A percentile compares a stretch with the other conserved stretches of the same genome.
Evolutionary conservation across 352 stramenopile species (phyloP).

Genomic region (Phytophthora pinifolia): DNA sequence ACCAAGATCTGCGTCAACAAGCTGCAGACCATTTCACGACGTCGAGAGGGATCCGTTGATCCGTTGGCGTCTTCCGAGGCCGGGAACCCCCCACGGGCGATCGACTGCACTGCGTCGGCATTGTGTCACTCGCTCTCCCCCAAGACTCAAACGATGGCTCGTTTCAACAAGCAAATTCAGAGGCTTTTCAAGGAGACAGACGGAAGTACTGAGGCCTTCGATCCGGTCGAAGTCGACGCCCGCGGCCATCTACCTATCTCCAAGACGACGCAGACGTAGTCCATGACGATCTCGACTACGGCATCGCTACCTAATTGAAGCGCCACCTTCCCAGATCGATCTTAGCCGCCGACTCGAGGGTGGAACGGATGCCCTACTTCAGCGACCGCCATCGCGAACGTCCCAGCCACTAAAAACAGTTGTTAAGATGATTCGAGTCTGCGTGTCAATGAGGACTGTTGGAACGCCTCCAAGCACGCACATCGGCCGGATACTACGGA

Average conservation of each 20-base stretch:
- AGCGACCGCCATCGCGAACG: conserved; percentile 24
- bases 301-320: conserved; percentile 19
- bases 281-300: conserved; percentile 24
- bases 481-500: conserved; percentile 43
- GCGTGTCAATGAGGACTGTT: conserved; percentile 52
- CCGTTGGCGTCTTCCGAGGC: conserved; percentile 4
- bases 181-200: conserved; percentile 4
- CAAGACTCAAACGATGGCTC: conserved; percentile 18
- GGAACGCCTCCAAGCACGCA: conserved; percentile 41
- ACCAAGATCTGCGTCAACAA: conserved; percentile 54
- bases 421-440: too few relatives aligned
- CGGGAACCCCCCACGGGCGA: neutral
- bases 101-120: conserved; percentile 8
- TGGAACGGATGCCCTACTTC: conserved; percentile 41
- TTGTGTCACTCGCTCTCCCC: conserved; percentile 2
- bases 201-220: conserved; percentile 26
- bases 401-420: conserved; percentile 23
- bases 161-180: conserved; percentile 13
- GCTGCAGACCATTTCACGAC: conserved; percentile 29
- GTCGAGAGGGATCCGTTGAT: conserved; percentile 11
- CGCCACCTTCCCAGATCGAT: conserved; percentile 5
- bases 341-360: neutral
- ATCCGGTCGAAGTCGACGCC: conserved; percentile 31
- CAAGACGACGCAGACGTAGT: conserved; percentile 30
- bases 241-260: conserved; percentile 37